These are phyloP conservation scores for Aspergillus sp. DNA, from an alignment of 2,329 filamentous ascomycete genomes.

Conservation along the genomic window DNA sequence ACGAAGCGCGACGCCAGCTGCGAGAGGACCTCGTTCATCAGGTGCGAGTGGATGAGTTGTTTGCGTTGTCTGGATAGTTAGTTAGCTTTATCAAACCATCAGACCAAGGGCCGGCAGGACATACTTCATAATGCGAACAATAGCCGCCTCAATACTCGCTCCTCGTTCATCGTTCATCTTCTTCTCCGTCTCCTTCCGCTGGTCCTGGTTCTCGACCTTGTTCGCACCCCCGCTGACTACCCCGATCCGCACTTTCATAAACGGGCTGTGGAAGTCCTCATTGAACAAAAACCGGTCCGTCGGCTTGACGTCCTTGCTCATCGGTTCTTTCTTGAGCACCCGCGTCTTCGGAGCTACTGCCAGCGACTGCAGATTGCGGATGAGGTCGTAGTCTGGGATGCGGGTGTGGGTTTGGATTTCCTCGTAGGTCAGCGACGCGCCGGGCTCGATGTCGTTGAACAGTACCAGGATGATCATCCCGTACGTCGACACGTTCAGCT, in stretches of 20 bases:
- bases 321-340: conserved; percentile 70
- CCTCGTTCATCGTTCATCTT: conserved; percentile 42
- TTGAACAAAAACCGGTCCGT: conserved; percentile 79
- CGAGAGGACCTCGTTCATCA: conserved; percentile 43
- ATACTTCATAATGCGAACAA: conserved; percentile 48
- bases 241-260: conserved; percentile 80
- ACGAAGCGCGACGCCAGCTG: conserved; percentile 41
- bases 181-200: conserved; percentile 44
- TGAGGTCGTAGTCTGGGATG: conserved; percentile 64
- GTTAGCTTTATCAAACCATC: conserved; percentile 2
- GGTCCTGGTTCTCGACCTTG: conserved; percentile 67
- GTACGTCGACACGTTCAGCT: conserved; percentile 85
- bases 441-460: conserved; percentile 65
- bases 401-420: conserved; percentile 77
- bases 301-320: conserved; percentile 64
- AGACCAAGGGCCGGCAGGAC: conserved; percentile 6
- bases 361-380: conserved; percentile 69
- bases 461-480: conserved; percentile 82
- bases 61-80: conserved; percentile 39
- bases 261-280: conserved; percentile 67
- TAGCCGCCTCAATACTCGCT: conserved; percentile 42
- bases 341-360: conserved; percentile 75
- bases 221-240: conserved; percentile 67
- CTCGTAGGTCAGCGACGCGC: conserved; percentile 50
- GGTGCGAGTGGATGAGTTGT: conserved; percentile 36